phyloP scores from a whole-genome alignment of 2,329 filamentous ascomycete species.

The Didymosphaeria variabile region DNA sequence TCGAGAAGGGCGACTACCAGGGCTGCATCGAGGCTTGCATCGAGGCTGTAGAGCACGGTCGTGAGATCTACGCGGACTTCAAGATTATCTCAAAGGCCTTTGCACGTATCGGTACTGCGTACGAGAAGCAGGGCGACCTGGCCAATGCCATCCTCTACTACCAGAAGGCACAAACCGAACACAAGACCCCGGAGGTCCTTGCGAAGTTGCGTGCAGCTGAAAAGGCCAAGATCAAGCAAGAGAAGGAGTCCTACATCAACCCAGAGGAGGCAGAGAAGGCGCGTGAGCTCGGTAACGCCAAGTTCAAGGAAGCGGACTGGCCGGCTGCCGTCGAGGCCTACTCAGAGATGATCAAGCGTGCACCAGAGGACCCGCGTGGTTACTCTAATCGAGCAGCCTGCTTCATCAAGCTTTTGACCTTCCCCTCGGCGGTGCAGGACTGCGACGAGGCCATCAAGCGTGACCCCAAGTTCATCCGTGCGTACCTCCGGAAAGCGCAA shows the following conservation, averaged over 20 bases:
- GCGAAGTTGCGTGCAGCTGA: conserved; percentile 91
- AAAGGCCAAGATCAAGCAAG: conserved; percentile 79
- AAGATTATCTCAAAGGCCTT: conserved; percentile 99
- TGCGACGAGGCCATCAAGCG: conserved; percentile 91
- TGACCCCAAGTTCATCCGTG: conserved; percentile 91
- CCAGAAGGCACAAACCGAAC: conserved; percentile 92
- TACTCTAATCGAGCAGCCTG: conserved; percentile 98
- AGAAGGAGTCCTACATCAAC: conserved; percentile 84
- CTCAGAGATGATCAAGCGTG: conserved; percentile 95
- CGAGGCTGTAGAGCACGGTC: conserved; percentile 88
- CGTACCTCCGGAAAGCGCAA: conserved; percentile 96
- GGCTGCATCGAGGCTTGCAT: conserved; percentile 86
- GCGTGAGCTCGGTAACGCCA: conserved; percentile 91
- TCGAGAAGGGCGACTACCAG: conserved; percentile 94
- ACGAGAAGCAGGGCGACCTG: conserved; percentile 88
- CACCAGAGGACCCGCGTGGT: conserved; percentile 89
- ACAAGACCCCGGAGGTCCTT: conserved; percentile 93
- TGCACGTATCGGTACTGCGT: conserved; percentile 89
- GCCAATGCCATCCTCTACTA: conserved; percentile 85
- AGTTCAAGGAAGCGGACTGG: conserved; percentile 97
- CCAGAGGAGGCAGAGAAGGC: conserved; percentile 94
- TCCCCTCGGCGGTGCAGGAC: conserved; percentile 91
- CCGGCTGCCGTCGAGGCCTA: conserved; percentile 94
- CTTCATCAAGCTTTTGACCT: conserved; percentile 94
- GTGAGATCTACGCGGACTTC: conserved; percentile 91